Percentiles rank a stretch among this genome's conserved stretches.
phyloP scores from a whole-genome alignment of 305 asterid genomes.

The Fraxinus sp. region DNA sequence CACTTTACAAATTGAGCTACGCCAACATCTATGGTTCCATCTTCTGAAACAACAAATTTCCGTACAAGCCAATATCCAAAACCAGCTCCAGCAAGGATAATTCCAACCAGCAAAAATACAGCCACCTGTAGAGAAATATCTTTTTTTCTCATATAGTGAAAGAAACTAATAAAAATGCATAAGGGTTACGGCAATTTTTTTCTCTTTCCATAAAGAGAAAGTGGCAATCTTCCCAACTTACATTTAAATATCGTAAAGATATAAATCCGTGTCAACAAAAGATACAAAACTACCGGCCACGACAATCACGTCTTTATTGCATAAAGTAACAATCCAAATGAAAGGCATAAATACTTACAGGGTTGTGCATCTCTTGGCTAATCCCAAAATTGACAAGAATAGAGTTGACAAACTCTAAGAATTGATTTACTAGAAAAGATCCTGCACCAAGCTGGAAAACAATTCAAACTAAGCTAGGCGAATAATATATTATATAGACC shows the following conservation, averaged over 20 bases:
- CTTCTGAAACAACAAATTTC: conserved; percentile 69
- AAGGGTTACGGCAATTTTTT: background rate
- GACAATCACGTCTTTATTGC: conserved; percentile 8
- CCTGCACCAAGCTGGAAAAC: conserved; percentile 84
- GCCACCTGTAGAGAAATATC: conserved; percentile 52
- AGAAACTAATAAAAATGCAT: background rate
- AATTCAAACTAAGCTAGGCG: conserved; percentile 8
- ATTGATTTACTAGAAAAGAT: conserved; percentile 63
- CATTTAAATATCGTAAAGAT: conserved; percentile 4
- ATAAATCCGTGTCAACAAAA: conserved; percentile 2
- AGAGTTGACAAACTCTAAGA: conserved; percentile 63
- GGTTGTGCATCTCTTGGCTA: conserved; percentile 82
- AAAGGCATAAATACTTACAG: conserved; percentile 49
- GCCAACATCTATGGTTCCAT: conserved; percentile 80
- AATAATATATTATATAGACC: background rate
- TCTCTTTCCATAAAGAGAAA: background rate
- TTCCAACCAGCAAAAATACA: conserved; percentile 62
- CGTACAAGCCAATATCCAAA: conserved; percentile 90
- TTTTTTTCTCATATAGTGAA: background rate
- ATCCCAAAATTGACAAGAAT: conserved; percentile 71
- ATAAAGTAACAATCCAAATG: conserved; percentile 6
- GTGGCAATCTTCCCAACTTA: conserved; percentile 8
- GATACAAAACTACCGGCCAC: background rate
- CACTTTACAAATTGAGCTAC: conserved; percentile 86
- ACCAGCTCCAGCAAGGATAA: conserved; percentile 85